Evolutionary conservation across 2,329 filamentous ascomycete genomes (phyloP), one percentile per base, ranked within the genome.

Genomic region (Cryphonectria radicalis): DNA sequence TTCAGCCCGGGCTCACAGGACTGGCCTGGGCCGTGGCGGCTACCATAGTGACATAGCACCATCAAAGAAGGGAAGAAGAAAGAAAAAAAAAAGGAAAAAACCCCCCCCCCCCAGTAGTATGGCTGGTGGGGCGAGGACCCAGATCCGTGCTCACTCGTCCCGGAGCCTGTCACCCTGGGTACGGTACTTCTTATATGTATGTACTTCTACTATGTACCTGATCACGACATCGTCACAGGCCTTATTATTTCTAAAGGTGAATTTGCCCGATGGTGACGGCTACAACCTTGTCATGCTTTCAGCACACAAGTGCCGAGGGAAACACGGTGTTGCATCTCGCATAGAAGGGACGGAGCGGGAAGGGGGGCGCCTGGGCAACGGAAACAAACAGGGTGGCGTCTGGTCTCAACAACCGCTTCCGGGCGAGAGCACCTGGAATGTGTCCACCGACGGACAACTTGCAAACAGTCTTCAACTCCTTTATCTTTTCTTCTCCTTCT

Each of bases 161-260:
- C 68, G 68, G 68, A 70, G 68, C 55, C 63, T 60, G 68, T 70
- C 68, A 70, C 68, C 68, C 63, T 70, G 13, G 28, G 53, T 28
- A 10, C 13, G 53, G 53, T 28, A 57, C 53, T 50, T n/a, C 10
- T 46, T 50, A 22, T n/a, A 50, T n/a, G 19, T n/a, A 50, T 22
- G 37, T 40, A 40, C 10, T 11, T 10, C 37, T 46, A 53, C 46
- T 22, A n/a, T 8, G 55, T 32, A 32, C 55, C 22, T 50, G 22
- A 14, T n/a, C 46, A 50, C 19, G 8, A 50, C 19, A 50, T 50
- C 22, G 19, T 50, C 46, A 50, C 46, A n/a, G 19, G 46, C 46
- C 42, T 43, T 43, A 6, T 50, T 50, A 7, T 50, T 50, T 6
- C 22, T 50, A 1, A 7, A n/a, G 46, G 22, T 50, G 7, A n/a